Base-by-base conservation (phyloP, 2,329 filamentous ascomycete genomes). In the Ophiosphaerella narmari region DNA sequence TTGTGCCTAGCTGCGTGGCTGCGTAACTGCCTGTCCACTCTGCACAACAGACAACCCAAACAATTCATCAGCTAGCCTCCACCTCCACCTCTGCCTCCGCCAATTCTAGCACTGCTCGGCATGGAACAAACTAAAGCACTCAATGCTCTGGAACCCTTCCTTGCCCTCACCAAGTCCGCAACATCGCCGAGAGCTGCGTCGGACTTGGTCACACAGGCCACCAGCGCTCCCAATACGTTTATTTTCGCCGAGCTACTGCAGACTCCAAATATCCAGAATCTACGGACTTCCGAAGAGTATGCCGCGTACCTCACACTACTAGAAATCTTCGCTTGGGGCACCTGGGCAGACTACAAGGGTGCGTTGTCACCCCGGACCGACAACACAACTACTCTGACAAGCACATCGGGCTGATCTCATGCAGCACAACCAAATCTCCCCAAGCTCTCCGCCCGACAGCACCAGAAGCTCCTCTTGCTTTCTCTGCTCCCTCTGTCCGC, bases 161-260 rank as follows among this genome's bases (percentile, higher is more conserved):
- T 99, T 52, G 88, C 89, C 44, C 88, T 97, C 58, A 88, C 89
- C 67, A 94, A 92, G 71, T 89, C 91, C 9, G 91, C 90, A 55
- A 90, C 85, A 6, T 91, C 91, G 9, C 87, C 91, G 35, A 87
- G 89, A 62, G 90, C 91, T 50, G 88, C 92, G 36, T 87, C 89
- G 67, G 91, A 96, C 71, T 84, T 97, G 46, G 84, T 97, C 71
- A 85, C 82, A 38, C 90, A 91, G 75, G 94, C 92, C 54, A 97
- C 91, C 43, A 91, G 91, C n/a, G 87, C 87, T 48, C 86, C 89
- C 24, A 90, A 91, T 74, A 96, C 92, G 59, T 99, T 88, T 74
- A 83, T 97, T 75, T 99, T 99, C 78, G 85, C 89, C 60, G 93
- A 97, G 77, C 86, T 99, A n/a, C 86, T 99, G 33, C 82, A 89